Base-by-base conservation (phyloP, 2,329 filamentous ascomycete species). In the Pseudopithomyces chartarum region DNA sequence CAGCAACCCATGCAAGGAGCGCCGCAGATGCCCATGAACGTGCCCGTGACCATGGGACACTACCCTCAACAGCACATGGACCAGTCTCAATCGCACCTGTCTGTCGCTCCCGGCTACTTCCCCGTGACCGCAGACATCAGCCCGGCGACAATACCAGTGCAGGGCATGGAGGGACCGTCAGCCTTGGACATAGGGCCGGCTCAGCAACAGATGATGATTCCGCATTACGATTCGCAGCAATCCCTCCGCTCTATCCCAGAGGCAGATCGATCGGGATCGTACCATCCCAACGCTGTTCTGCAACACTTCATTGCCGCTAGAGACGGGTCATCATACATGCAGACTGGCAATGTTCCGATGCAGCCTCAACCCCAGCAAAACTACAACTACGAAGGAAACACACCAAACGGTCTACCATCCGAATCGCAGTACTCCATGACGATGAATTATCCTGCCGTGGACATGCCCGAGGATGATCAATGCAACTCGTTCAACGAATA, bases 301-400 rank as follows among this genome's bases (percentile, higher is more conserved):
- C 68, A 73, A 44, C 74, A 73, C 1, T 63, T 75, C 59, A 70
- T 75, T 68, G 72, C 71, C 33, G 71, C 71, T 1, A 71, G 71
- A 8, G 69, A 66, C 40, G 72, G 70, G 15, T 61, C 68, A 2
- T 68, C 70, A 17, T 73, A 69, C 57, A 66, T 74, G 68, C 70
- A 73, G 42, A 64, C 66, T 46, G 57, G 60, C 29, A 48, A 61
- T 44, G 66, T 66, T 55, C 57, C 68, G 6, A 60, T 69, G 22
- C 65, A 67, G 20, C 53, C 55, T 6, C 71, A 66, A 23, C 53
- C 55, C 6, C 71, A 73, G 33, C 50, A 64, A 17, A 64, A 54
- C 7, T 73, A 65, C 53, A 23, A 63, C 11, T 75, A 66, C 52
- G 66, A 73, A 43, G 53, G 61, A 3, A 59, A 60, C 19, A 53